Percentiles rank a stretch among this genome's conserved stretches.
phyloP scores from a whole-genome alignment of 2,329 filamentous ascomycete genomes.

The Epichloe bromicola region DNA sequence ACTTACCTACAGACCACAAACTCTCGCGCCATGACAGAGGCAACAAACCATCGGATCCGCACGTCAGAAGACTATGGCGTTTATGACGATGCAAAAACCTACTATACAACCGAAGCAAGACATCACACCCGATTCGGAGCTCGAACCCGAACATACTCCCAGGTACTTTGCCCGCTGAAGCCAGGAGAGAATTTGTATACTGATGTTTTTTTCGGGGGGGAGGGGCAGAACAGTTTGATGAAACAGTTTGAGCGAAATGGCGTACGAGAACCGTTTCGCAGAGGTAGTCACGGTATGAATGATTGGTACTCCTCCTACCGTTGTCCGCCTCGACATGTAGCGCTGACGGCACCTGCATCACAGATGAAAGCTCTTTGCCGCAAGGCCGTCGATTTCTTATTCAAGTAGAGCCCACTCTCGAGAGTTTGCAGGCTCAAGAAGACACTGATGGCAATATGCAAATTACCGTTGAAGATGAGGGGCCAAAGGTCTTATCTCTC shows the following conservation, averaged over 20 bases:
- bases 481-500: conserved; percentile 79
- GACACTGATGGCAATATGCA: conserved; percentile 92
- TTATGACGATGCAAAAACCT: conserved; percentile 45
- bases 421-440: conserved; percentile 68
- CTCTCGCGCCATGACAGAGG: conserved; percentile 15
- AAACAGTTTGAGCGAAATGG: conserved; percentile 40
- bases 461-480: conserved; percentile 92
- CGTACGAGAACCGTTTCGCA: conserved; percentile 40
- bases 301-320: background rate
- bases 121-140: conserved; percentile 35
- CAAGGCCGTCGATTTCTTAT: conserved; percentile 69
- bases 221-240: conserved; percentile 38
- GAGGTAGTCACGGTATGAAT: conserved; percentile 44
- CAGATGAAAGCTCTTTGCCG: conserved; percentile 60
- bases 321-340: background rate
- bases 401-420: conserved; percentile 71
- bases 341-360: background rate
- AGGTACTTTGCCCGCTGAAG: conserved; percentile 22
- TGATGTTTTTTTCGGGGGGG: conserved; percentile 23
- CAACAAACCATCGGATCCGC: conserved; percentile 16
- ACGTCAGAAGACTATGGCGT: conserved; percentile 36
- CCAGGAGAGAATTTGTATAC: background rate
- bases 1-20: background rate
- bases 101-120: conserved; percentile 44
- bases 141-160: conserved; percentile 44